Evolutionary conservation across 495 filamentous ascomycete species (phyloP).

Genomic region (Annulohypoxylon stygium): DNA sequence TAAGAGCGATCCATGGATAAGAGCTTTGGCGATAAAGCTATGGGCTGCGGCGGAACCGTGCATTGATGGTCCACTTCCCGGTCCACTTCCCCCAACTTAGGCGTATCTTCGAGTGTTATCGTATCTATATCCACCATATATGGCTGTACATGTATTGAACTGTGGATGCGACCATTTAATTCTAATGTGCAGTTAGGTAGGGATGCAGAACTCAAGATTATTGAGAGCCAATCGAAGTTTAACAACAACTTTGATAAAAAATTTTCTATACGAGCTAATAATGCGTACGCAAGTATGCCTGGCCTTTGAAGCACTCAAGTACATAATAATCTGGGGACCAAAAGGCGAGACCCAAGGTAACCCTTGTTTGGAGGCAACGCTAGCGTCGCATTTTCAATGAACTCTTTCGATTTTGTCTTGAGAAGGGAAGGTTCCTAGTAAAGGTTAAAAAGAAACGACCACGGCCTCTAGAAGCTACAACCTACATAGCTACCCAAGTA

Average conservation of each 20-base stretch:
- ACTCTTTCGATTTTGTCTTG: constrained; percentile 36
- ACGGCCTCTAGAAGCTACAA: constrained; percentile 4
- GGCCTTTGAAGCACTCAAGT: constrained; percentile 13
- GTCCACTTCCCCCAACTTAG: constrained; percentile 4
- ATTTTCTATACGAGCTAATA: constrained; percentile 14
- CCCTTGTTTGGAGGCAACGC: constrained; percentile 29
- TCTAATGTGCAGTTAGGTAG: background rate
- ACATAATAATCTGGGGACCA: constrained; percentile 19
- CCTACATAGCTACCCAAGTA: background rate
- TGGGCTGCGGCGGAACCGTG: constrained; percentile 15
- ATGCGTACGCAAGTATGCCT: constrained; percentile 19
- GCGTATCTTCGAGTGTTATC: background rate
- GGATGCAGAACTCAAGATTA: background rate
- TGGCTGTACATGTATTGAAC: constrained; percentile 22
- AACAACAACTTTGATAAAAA: background rate
- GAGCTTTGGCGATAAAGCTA: constrained; percentile 26
- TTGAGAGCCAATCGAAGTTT: background rate
- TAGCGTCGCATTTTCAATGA: constrained; percentile 43
- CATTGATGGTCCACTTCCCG: background rate
- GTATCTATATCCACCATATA: constrained; percentile 9
- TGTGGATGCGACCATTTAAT: constrained; percentile 19
- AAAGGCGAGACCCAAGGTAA: constrained; percentile 24
- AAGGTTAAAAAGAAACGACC: constrained; percentile 25
- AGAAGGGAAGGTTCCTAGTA: constrained; percentile 23
- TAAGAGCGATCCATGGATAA: background rate